Evolutionary conservation across 257 asterid species (phyloP).

Genomic region (Primulina tabacum): DNA sequence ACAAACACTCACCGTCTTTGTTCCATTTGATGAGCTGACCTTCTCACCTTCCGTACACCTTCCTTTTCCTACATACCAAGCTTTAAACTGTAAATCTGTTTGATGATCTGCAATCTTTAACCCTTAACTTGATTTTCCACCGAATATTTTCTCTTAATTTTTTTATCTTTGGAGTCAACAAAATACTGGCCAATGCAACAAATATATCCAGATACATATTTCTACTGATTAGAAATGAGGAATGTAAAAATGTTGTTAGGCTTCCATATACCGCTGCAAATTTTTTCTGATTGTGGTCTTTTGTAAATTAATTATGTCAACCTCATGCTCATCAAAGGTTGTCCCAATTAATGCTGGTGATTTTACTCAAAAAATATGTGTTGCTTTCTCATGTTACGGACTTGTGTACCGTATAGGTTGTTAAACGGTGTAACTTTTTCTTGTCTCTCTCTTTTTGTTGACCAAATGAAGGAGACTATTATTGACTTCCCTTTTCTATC

Average conservation of each 20-base stretch:
- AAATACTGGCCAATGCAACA: not conserved
- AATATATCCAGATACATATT: not conserved
- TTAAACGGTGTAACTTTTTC: not conserved
- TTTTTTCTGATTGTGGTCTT: not conserved
- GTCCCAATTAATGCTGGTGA: not conserved
- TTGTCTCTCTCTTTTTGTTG: not conserved
- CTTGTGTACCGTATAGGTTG: not conserved
- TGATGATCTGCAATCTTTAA: not conserved
- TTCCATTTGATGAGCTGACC: not conserved
- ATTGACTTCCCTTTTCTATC: not conserved
- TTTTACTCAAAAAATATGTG: not conserved
- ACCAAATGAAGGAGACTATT: not conserved
- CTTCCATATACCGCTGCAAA: not conserved
- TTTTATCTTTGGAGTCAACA: not conserved
- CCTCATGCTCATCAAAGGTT: not conserved
- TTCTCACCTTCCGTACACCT: not conserved
- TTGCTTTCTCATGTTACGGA: not conserved
- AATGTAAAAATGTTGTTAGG: not conserved
- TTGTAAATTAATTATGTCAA: not conserved
- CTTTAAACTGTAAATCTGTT: not conserved
- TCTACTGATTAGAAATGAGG: not conserved
- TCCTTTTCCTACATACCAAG: not conserved
- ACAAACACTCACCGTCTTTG: not conserved
- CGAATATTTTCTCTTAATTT: not conserved
- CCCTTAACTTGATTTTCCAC: not conserved